Conservation (phyloP, 192 early-diverging fungal genomes). For the Coemansia umbellata region DNA sequence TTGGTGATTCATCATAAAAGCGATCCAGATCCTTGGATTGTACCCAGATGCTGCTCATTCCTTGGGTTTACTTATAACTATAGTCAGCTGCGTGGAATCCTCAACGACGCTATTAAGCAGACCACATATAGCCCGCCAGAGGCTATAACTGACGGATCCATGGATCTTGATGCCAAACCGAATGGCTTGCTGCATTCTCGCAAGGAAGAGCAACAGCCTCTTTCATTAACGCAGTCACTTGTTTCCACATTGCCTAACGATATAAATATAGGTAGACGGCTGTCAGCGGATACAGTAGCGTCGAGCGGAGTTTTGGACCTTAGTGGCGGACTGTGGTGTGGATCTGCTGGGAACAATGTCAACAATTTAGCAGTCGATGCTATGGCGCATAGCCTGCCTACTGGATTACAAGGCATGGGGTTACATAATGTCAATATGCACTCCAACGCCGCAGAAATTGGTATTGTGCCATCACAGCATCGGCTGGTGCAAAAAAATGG, state of each 20-base stretch:
- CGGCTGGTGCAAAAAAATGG: no score
- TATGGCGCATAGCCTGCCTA: background rate
- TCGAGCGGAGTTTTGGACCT: slow-evolving; percentile 6
- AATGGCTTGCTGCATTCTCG: no score
- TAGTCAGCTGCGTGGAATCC: slow-evolving; percentile 36
- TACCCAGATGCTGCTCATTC: slow-evolving; percentile 48
- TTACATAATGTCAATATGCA: no score
- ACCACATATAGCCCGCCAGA: slow-evolving; percentile 50
- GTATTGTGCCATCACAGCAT: no score
- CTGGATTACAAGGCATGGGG: background rate
- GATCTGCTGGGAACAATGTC: background rate
- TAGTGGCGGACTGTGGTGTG: slow-evolving; percentile 17
- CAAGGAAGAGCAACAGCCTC: no score
- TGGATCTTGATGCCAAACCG: no score
- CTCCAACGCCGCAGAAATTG: no score
- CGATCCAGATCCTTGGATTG: slow-evolving; percentile 49
- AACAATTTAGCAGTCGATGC: background rate
- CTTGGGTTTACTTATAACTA: slow-evolving; percentile 46
- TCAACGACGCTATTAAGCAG: slow-evolving; percentile 47
- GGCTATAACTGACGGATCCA: slow-evolving; percentile 8
- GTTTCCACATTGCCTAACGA: no score
- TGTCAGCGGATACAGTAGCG: slow-evolving; percentile 5
- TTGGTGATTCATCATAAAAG: slow-evolving; percentile 27
- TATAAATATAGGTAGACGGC: no score
- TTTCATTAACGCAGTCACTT: no score